Evolutionary conservation across 345 rosid species (phyloP).

Genomic region (Schrenkiella parvula): DNA sequence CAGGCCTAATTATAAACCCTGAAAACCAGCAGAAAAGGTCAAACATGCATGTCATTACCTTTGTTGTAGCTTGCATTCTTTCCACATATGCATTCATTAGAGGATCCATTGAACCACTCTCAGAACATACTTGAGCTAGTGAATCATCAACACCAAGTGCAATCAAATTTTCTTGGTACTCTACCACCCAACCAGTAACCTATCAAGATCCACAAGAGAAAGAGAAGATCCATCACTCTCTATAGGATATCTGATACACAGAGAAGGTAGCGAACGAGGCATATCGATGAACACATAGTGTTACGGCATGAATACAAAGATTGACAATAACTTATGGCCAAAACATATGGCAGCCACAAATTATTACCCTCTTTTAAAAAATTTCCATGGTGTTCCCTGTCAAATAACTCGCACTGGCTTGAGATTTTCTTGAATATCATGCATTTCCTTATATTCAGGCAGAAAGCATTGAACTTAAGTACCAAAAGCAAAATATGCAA

Average conservation of each 20-base stretch:
- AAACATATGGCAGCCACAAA: slow-evolving; percentile 1
- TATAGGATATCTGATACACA: slow-evolving; percentile 15
- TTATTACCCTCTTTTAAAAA: neutral
- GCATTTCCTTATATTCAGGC: neutral
- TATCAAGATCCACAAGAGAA: slow-evolving; percentile 34
- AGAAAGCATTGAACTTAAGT: slow-evolving; percentile 5
- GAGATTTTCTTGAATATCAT: slow-evolving; percentile 9
- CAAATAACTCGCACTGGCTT: slow-evolving; percentile 3
- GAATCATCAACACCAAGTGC: slow-evolving; percentile 99
- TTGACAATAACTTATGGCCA: neutral
- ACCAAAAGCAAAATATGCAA: neutral
- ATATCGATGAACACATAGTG: slow-evolving; percentile 8
- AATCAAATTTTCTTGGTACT: slow-evolving; percentile 92
- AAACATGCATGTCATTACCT: slow-evolving; percentile 43
- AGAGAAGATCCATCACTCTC: slow-evolving; percentile 25
- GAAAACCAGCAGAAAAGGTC: neutral
- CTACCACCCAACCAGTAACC: slow-evolving; percentile 99
- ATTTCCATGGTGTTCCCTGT: neutral
- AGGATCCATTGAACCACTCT: slow-evolving; percentile 99
- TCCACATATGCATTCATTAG: slow-evolving; percentile 96
- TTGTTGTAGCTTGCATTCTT: slow-evolving; percentile 98
- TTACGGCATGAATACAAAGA: neutral
- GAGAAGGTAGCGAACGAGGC: neutral
- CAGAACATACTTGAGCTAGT: slow-evolving; percentile 99
- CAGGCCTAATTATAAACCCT: neutral